Percentiles rank a stretch among this genome's conserved stretches.
Conservation (phyloP, 73 alveolate species). For the Uronychia setigera region DNA sequence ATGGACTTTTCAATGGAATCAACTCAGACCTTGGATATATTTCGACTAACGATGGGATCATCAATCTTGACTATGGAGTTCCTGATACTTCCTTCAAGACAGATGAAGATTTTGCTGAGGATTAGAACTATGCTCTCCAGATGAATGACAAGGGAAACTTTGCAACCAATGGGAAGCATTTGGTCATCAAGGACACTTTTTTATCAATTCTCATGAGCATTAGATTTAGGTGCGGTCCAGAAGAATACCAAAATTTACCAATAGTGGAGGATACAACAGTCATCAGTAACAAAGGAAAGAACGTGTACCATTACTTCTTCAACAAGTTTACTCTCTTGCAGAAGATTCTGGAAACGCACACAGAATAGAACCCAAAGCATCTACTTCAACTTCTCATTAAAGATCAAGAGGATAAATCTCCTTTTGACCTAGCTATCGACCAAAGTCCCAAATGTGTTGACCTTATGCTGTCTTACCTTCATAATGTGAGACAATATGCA, state of each 20-base stretch:
- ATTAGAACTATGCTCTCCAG: no score
- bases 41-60: neutral
- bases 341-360: neutral
- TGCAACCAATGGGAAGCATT: neutral
- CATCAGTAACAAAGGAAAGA: neutral
- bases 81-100: neutral
- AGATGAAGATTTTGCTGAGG: neutral
- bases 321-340: neutral
- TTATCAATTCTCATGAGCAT: neutral
- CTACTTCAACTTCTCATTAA: neutral
- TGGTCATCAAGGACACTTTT: neutral
- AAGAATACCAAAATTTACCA: no score
- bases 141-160: no score
- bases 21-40: neutral
- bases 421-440: conserved; percentile 26
- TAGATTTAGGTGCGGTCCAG: no score
- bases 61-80: neutral
- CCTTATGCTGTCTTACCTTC: neutral
- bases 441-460: conserved; percentile 25
- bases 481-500: neutral
- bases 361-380: no score
- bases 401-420: conserved; percentile 24
- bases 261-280: neutral
- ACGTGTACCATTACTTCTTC: neutral
- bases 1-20: neutral